Evolutionary conservation across 495 filamentous ascomycete species (phyloP), one percentile per base, ranked within the genome.

Genomic region (Terfezia boudieri): DNA sequence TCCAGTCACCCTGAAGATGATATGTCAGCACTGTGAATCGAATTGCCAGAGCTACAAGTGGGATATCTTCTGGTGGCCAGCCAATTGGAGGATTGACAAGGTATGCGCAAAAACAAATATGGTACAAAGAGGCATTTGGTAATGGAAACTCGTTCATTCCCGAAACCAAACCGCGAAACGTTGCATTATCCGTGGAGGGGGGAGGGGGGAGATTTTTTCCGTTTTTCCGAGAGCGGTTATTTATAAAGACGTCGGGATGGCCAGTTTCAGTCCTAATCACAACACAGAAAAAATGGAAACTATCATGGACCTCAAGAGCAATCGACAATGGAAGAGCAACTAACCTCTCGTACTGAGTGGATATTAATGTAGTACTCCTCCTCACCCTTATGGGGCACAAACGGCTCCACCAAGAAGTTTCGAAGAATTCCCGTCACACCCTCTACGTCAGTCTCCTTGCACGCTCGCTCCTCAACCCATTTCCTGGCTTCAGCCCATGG

Each of bases 301-400:
- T 51, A 56, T 17, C 38, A 55, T 35, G 26, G 26, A 32, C 26
- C 1, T 32, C 26, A 32, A 32, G 7, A 51, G 55, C 26, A 59
- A 51, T 46, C 52, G 17, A 17, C 26, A 56, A 17, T 20, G 4
- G 9, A 37, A 57, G 57, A 61, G 59, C 56, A 54, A 72, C 84
- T 73, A 75, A 86, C 85, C 78, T 86, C 83, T 76, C 83, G 78
- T 61, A 87, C 82, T 58, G 83, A 89, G 73, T 90, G 79, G 69
- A 88, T 86, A 80, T 93, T 93, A 72, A 99, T 93, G 71, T 99
- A 99, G 73, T 95, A 95, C 68, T 98, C 90, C 53, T 88, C 94
- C 66, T 82, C 80, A 53, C 80, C 71, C 54, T 86, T 83, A 71
- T 99, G 90, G 56, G 92, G 90, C 54, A 94, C 86, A 66, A 99